Evolutionary conservation across 208 protist species (phyloP).

Genomic region (Novymonas esmeraldas): DNA sequence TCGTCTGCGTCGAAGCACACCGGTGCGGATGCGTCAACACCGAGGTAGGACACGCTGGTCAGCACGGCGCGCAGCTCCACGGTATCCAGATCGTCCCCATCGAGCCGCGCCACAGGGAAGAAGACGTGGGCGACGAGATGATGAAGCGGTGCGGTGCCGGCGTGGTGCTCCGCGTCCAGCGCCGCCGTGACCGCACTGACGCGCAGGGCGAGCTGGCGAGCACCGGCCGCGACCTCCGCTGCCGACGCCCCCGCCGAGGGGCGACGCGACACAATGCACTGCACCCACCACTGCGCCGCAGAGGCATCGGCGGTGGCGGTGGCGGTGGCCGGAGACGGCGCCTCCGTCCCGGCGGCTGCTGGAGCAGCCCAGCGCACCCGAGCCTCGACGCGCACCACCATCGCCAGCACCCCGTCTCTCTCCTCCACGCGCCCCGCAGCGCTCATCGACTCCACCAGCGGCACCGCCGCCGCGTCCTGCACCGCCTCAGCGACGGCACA

Average conservation of each 20-base stretch:
- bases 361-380: slow-evolving; percentile 36
- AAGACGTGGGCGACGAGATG: slow-evolving; percentile 21
- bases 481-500: slow-evolving; percentile 12
- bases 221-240: neutral
- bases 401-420: slow-evolving; percentile 38
- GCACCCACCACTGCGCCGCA: slow-evolving; percentile 29
- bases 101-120: slow-evolving; percentile 34
- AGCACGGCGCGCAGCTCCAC: slow-evolving; percentile 38
- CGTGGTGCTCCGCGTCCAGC: neutral
- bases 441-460: slow-evolving; percentile 33
- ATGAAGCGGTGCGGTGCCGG: slow-evolving; percentile 1
- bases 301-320: slow-evolving; percentile 3
- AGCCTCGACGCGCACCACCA: slow-evolving; percentile 46
- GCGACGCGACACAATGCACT: slow-evolving; percentile 18
- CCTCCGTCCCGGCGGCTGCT: too few relatives aligned
- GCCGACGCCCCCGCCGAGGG: neutral
- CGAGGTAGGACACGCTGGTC: slow-evolving; percentile 40
- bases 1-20: slow-evolving; percentile 33
- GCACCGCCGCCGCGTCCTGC: slow-evolving; percentile 41
- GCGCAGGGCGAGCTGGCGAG: slow-evolving; percentile 38
- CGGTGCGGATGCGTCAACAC: slow-evolving; percentile 21
- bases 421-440: slow-evolving; percentile 45
- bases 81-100: slow-evolving; percentile 34
- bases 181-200: slow-evolving; percentile 3
- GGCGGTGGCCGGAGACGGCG: too few relatives aligned